Conservation (phyloP, 352 stramenopile genomes). For the Phytopythium chamaehyphon region DNA sequence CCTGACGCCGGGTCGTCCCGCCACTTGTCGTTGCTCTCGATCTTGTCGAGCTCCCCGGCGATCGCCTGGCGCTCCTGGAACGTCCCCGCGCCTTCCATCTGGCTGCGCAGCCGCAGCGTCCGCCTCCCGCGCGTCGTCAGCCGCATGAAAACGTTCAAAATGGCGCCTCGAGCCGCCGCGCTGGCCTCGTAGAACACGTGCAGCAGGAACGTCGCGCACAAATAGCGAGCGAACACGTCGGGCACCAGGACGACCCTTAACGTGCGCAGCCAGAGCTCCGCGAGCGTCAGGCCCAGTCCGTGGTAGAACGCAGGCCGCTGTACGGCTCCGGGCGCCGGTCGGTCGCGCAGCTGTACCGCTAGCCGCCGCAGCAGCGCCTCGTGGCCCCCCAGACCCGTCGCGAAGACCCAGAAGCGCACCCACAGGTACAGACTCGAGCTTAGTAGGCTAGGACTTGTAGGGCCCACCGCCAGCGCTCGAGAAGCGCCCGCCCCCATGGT, state of each 20-base stretch:
- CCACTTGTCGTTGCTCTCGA: constrained; percentile 84
- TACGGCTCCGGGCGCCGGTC: constrained; percentile 19
- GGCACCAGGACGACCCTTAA: constrained; percentile 68
- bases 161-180: constrained; percentile 21
- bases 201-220: constrained; percentile 70
- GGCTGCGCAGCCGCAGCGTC: constrained; percentile 34
- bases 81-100: constrained; percentile 56
- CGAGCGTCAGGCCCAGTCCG: constrained; percentile 50
- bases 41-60: constrained; percentile 70
- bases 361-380: constrained; percentile 44
- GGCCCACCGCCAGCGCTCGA: too few species aligned
- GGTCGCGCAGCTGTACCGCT: constrained; percentile 50
- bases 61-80: constrained; percentile 74
- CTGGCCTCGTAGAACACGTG: constrained; percentile 80
- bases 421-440: constrained; percentile 31
- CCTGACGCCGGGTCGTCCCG: constrained; percentile 58
- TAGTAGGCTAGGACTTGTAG: too few species aligned
- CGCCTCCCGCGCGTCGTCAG: constrained; percentile 47
- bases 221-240: constrained; percentile 73
- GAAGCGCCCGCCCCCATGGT: too few species aligned
- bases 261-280: constrained; percentile 70
- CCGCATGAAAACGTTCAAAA: constrained; percentile 25
- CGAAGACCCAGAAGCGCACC: constrained; percentile 80
- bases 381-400: constrained; percentile 64
- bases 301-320: constrained; percentile 40